Evolutionary conservation across 257 asterid genomes (phyloP).

Genomic region (Lycium barbarum): DNA sequence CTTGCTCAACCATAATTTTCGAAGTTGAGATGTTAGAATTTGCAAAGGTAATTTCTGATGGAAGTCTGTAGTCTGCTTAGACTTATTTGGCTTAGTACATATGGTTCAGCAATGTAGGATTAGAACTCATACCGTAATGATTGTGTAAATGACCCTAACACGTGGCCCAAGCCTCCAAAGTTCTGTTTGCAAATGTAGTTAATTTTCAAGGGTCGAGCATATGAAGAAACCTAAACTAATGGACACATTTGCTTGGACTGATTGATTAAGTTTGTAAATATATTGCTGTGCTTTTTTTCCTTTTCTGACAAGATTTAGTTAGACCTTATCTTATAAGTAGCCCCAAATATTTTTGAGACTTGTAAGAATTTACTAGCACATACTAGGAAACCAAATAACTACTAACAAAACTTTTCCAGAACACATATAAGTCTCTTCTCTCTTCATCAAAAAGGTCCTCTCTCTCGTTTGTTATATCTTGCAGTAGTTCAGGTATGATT

Average conservation of each 20-base stretch:
- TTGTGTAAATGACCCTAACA: slow-evolving; percentile 5
- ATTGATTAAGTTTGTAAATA: neutral
- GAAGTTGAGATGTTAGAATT: slow-evolving; percentile 83
- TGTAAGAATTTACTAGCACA: slow-evolving; percentile 1
- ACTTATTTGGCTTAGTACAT: slow-evolving; percentile 12
- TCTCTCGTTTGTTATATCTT: neutral
- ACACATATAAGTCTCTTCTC: neutral
- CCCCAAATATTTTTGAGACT: neutral
- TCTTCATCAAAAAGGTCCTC: neutral
- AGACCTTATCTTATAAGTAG: neutral
- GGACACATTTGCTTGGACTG: neutral
- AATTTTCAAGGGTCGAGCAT: slow-evolving; percentile 9
- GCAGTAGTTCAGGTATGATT: slow-evolving; percentile 2
- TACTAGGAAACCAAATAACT: slow-evolving; percentile 7
- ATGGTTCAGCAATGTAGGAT: slow-evolving; percentile 6
- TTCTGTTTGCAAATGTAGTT: neutral
- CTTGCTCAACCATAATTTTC: slow-evolving; percentile 61
- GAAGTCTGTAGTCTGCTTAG: neutral
- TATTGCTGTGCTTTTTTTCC: neutral
- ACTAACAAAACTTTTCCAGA: neutral
- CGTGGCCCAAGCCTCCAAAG: neutral
- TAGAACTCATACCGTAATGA: neutral
- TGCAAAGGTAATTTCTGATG: slow-evolving; percentile 53
- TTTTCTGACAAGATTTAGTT: neutral
- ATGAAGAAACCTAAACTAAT: slow-evolving; percentile 16